These are phyloP conservation scores for Hymenoscyphus infarciens DNA, from an alignment of 2,329 filamentous ascomycete species.

Conservation along the genomic window DNA sequence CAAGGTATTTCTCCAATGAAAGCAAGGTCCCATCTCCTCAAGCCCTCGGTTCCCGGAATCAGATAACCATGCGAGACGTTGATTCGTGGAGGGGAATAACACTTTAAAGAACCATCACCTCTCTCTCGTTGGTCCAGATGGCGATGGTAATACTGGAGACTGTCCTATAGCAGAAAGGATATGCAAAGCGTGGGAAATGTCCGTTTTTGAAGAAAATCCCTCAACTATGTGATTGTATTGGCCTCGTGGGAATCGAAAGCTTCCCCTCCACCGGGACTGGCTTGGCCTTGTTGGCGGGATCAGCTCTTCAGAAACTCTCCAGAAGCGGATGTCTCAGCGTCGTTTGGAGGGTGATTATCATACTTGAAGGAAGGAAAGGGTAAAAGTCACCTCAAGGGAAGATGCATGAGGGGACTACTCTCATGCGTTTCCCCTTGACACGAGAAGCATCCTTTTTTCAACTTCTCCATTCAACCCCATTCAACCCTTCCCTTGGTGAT, in stretches of 20 bases:
- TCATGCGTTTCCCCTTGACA: not conserved
- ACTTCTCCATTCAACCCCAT: slow-evolving; percentile 1
- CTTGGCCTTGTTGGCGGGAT: not conserved
- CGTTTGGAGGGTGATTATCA: not conserved
- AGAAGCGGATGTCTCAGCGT: slow-evolving; percentile 2
- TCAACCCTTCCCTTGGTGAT: not conserved
- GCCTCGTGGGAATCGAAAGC: not conserved
- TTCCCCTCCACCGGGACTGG: not conserved
- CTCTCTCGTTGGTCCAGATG: not conserved
- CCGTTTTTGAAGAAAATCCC: not conserved
- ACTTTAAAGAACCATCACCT: not conserved
- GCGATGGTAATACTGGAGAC: too few species aligned
- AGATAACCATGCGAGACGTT: not conserved
- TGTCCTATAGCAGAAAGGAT: not conserved
- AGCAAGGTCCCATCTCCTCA: not conserved
- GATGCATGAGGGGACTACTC: not conserved
- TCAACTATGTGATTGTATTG: not conserved
- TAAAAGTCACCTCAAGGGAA: not conserved
- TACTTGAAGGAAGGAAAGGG: not conserved
- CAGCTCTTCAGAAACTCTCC: not conserved
- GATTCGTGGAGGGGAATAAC: not conserved
- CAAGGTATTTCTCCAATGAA: not conserved
- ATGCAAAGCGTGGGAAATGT: not conserved
- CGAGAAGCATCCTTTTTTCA: not conserved
- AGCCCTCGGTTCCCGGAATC: not conserved